Evolutionary conservation across 345 rosid species (phyloP), one percentile per base, ranked within the genome.

Genomic region (Euclidium syriacum): DNA sequence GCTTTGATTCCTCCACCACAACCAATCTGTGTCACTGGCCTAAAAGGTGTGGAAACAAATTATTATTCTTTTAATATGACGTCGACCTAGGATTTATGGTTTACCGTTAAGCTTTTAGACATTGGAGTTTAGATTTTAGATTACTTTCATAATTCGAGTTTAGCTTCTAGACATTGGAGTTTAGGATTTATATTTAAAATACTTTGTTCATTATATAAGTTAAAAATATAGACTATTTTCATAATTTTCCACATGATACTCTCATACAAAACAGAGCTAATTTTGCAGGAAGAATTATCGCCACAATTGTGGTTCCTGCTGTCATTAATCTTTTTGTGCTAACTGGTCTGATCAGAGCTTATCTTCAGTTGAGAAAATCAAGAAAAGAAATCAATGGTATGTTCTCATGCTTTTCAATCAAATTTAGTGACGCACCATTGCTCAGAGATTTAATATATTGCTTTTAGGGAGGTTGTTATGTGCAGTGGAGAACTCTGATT

Each of bases 301-400:
- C 27, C 2, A 18, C 67, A 16, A 52, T 64, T 5, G 58, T 52
- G 18, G 64, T 71, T 46, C 39, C 68, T 4, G 8, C 52, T 5
- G 14, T 11, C 15, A 3, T 68, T 6, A 18, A 36, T 35, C 8
- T 33, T 11, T 10, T 52, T 0, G 49, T 16, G 19, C 10, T 58
- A 2, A 25, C 25, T 2, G 33, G 36, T 36, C 2, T 60, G 26
- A 11, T 44, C 19, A 48, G 40, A 12, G 23, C 33, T 3, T 41
- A 39, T 32, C 10, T 25, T 15, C 24, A n/a, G 2, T 39, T 10
- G 41, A 50, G 24, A 24, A 41, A 41, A 18, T 41, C 19, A 41
- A 41, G 24, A 24, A 41, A 41, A 18, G 14, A 8, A 41, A 41
- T n/a, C 23, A 41, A 17, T 14, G 46, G 46, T 41, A 18, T 0